Evolutionary conservation across 2,329 filamentous ascomycete genomes (phyloP).

Genomic region (Curvularia lunata): DNA sequence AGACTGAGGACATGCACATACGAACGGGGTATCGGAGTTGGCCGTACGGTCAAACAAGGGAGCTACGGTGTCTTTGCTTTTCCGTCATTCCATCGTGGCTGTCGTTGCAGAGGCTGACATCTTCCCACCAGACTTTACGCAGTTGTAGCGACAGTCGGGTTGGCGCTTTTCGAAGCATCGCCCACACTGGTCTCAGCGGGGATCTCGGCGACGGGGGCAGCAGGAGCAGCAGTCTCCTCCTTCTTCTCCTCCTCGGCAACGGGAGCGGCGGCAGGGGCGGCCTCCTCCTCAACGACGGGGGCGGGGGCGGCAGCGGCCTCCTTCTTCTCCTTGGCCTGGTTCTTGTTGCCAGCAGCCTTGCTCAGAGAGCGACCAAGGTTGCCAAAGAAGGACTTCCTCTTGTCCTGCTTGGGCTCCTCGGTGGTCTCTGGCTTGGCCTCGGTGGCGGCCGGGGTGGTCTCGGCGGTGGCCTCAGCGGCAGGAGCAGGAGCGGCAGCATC

Average conservation of each 20-base stretch:
- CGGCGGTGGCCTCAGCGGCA: conserved; percentile 24
- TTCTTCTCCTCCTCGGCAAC: conserved; percentile 27
- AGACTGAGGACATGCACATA: conserved; percentile 32
- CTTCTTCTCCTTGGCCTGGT: conserved; percentile 48
- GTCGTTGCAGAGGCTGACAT: conserved; percentile 47
- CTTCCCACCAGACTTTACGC: conserved; percentile 53
- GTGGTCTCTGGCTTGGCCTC: conserved; percentile 53
- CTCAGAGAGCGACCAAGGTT: conserved; percentile 62
- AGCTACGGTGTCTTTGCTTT: conserved; percentile 50
- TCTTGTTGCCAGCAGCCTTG: conserved; percentile 50
- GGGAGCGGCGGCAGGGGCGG: conserved; percentile 28
- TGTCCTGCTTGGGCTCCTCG: conserved; percentile 67
- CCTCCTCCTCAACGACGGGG: conserved; percentile 42
- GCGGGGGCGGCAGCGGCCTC: conserved; percentile 37
- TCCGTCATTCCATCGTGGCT: conserved; percentile 53
- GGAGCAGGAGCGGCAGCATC: neutral
- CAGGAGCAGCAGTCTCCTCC: conserved; percentile 38
- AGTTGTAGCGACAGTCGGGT: conserved; percentile 50
- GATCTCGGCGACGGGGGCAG: conserved; percentile 36
- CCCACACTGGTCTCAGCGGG: conserved; percentile 48
- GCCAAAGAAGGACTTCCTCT: conserved; percentile 85
- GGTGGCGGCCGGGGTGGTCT: conserved; percentile 42
- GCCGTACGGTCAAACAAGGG: conserved; percentile 50
- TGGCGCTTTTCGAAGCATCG: conserved; percentile 48
- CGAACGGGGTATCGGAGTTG: conserved; percentile 42